Evolutionary conservation across 495 filamentous ascomycete genomes (phyloP).

Genomic region (Parmelia sp.): DNA sequence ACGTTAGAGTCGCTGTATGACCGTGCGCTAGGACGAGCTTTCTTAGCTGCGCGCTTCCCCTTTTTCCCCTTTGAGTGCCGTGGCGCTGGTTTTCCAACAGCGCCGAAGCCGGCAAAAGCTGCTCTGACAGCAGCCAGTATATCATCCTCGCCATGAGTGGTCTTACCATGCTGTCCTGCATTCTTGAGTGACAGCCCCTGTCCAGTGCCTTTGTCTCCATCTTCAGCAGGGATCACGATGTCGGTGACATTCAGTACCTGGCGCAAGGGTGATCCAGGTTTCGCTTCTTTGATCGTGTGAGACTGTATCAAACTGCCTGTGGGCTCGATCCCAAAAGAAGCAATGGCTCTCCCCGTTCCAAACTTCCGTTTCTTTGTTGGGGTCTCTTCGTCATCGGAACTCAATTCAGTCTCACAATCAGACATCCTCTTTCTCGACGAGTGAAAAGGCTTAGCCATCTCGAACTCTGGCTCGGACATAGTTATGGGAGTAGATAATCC

Average conservation of each 20-base stretch:
- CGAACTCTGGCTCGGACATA: conserved; percentile 28
- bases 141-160: conserved; percentile 8
- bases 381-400: conserved; percentile 6
- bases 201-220: background rate
- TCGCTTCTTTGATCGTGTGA: conserved; percentile 1
- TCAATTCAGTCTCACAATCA: conserved; percentile 5
- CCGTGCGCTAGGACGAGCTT: background rate
- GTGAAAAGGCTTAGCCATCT: conserved; percentile 17
- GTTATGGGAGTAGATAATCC: conserved; percentile 36
- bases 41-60: conserved; percentile 4
- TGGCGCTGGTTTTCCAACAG: background rate
- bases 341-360: conserved; percentile 1
- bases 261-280: conserved; percentile 16
- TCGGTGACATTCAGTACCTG: conserved; percentile 19
- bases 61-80: background rate
- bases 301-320: conserved; percentile 4
- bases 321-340: conserved; percentile 10
- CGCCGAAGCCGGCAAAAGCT: conserved; percentile 1
- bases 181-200: conserved; percentile 14
- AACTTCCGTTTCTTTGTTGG: conserved; percentile 13
- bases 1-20: conserved; percentile 2
- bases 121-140: conserved; percentile 13
- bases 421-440: conserved; percentile 18
- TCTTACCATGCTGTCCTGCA: conserved; percentile 17
- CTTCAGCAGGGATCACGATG: conserved; percentile 10